Base-by-base conservation (phyloP, 2,329 filamentous ascomycete species). In the Monosporascus ibericus region DNA sequence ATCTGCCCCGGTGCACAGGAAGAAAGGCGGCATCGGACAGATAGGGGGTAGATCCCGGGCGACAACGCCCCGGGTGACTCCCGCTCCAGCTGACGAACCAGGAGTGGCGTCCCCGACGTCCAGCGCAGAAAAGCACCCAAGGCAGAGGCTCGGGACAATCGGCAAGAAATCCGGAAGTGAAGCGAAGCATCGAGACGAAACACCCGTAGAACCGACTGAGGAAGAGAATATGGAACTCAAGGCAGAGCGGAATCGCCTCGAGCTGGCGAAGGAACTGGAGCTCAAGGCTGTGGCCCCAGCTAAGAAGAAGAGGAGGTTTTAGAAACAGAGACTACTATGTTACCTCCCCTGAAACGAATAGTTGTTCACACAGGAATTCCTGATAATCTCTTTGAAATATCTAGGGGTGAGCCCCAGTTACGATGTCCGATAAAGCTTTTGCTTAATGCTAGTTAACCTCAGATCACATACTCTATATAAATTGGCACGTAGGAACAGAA, bases 241-340 rank as follows among this genome's bases (percentile, higher is more conserved):
- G 52, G 77, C 78, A 3, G 74, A 79, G 53, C 69, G 76, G 37
- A 77, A 74, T 54, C 71, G 79, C 48, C 70, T 73, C n/a, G 77
- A 82, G 57, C 64, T 80, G 27, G 74, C 77, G 51, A 71, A 68
- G 52, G 76, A 82, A 37, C 64, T 80, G 15, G 73, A 80, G 56
- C 74, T 63, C 53, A 78, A 77, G 60, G 72, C 72, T 3, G 71
- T 75, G 0, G 73, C 72, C 18, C 80, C 80, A 5, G 71, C 69
- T 6, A 79, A 75, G 64, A 83, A 83, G 70, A 82, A 80, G 66
- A 70, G 80, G 44, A 77, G 72, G 48, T 82, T 82, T 55, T 83
- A 63, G 64, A 24, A 8, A 17, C 15, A 22, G n/a, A 18, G n/a
- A 20, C n/a, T 27, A 3, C 27, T 27, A 2, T 27, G 8, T 27